Conservation (phyloP, 495 filamentous ascomycete genomes). For the Sordaria brevicollis region DNA sequence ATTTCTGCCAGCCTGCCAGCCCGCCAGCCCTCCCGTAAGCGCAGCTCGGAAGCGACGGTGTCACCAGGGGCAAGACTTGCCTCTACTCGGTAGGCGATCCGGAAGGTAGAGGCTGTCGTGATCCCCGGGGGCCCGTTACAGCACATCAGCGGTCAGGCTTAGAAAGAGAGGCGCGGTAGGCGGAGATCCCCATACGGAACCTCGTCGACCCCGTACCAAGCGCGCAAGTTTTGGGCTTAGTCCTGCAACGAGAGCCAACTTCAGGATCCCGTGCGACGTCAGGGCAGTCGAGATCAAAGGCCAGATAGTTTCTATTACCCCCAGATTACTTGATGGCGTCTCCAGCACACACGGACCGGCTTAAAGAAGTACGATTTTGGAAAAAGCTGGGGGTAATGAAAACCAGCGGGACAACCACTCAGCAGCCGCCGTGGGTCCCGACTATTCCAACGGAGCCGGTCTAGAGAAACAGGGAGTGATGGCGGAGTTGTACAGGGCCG, state of each 20-base stretch:
- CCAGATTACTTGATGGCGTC: constrained; percentile 28
- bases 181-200: neutral
- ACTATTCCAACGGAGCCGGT: constrained; percentile 5
- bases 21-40: constrained; percentile 6
- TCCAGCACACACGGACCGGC: constrained; percentile 7
- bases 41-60: neutral
- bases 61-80: neutral
- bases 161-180: neutral
- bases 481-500: neutral
- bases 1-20: neutral
- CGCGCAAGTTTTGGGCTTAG: neutral
- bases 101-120: neutral
- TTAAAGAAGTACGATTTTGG: neutral
- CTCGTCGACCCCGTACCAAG: neutral
- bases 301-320: constrained; percentile 27
- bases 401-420: constrained; percentile 13
- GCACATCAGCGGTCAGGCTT: constrained; percentile 15
- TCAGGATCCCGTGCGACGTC: constrained; percentile 14
- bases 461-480: neutral
- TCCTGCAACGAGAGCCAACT: neutral
- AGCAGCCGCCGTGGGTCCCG: constrained; percentile 1
- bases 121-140: constrained; percentile 3
- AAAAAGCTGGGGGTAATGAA: constrained; percentile 16
- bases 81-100: neutral
- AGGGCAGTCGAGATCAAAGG: constrained; percentile 3